Base-by-base conservation (phyloP, 192 early-diverging fungal species). In the Backusella tuberculispora region DNA sequence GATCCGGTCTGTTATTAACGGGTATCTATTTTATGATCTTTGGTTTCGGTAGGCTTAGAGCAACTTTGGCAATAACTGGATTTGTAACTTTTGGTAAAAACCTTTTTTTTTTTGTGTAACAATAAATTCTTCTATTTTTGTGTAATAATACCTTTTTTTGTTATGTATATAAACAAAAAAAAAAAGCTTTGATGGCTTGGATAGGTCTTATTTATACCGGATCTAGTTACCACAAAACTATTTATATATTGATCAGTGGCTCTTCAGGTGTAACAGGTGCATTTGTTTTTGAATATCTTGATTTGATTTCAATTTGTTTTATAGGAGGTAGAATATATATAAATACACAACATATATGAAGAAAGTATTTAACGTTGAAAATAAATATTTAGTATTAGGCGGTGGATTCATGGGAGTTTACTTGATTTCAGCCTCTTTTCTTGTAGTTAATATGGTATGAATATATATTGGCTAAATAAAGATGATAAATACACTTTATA, bases 141-240 rank as follows among this genome's bases (percentile, higher is more conserved):
- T n/a, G n/a, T n/a, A n/a, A n/a, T n/a, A n/a, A n/a, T n/a, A n/a
- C n/a, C n/a, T n/a, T n/a, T n/a, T n/a, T n/a, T n/a, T n/a, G n/a
- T n/a, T n/a, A n/a, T n/a, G n/a, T n/a, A n/a, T n/a, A n/a, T n/a
- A n/a, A n/a, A n/a, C n/a, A n/a, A 53, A 53, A 53, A 24, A 53
- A 53, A 53, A 53, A 53, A 53, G 50, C n/a, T 53, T 53, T 53
- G 19, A 53, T 53, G 50, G 50, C 50, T 53, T 53, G 50, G 50
- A 19, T 53, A 8, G 9, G 50, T 24, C 50, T 53, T 53, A 8
- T 19, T 53, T 24, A 53, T n/a, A 8, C 50, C 50, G 21, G 26
- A 60, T 12, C 10, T 3, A 8, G 53, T 3, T 53, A 24, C 50
- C 50, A 53, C 15, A 53, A 53, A 1, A 17, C 17, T n/a, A 53